Evolutionary conservation across 1,284 basidiomycete species (phyloP).

Genomic region (Veloboletus limbatus): DNA sequence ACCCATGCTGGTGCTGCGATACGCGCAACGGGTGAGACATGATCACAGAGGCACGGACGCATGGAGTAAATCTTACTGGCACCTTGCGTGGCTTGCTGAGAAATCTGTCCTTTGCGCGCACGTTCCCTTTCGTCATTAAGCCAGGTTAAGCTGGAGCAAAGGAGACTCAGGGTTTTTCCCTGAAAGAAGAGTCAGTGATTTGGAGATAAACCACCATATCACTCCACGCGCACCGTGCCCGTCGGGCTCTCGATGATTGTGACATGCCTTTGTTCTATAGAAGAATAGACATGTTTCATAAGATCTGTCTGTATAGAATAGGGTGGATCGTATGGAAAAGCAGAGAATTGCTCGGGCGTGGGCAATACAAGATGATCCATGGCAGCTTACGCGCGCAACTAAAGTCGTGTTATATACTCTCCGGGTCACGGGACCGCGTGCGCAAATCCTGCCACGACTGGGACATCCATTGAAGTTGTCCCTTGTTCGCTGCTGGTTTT

Average conservation of each 20-base stretch:
- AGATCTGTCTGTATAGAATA: conserved; percentile 88
- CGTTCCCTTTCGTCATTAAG: conserved; percentile 67
- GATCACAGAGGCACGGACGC: neutral
- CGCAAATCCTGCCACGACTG: too few species aligned
- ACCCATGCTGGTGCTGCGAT: conserved; percentile 77
- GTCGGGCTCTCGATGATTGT: conserved; percentile 87
- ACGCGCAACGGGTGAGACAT: conserved; percentile 9
- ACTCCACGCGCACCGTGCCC: conserved; percentile 58
- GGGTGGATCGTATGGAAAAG: conserved; percentile 80
- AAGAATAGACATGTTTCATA: conserved; percentile 84
- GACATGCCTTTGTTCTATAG: conserved; percentile 74
- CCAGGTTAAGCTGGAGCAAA: conserved; percentile 82
- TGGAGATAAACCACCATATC: neutral
- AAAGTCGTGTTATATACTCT: too few species aligned
- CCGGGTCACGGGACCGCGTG: too few species aligned
- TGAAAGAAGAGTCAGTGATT: conserved; percentile 29
- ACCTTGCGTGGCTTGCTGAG: conserved; percentile 36
- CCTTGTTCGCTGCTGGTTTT: too few species aligned
- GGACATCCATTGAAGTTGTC: too few species aligned
- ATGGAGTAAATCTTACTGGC: conserved; percentile 31
- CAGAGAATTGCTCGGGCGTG: conserved; percentile 64
- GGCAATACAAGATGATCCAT: conserved; percentile 37
- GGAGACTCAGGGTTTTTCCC: conserved; percentile 85
- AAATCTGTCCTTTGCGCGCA: conserved; percentile 59
- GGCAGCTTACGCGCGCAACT: neutral